A percentile compares a stretch with the other conserved stretches of the same genome.
These are phyloP conservation scores for Wickerhamomyces mucosus DNA, from an alignment of 805 yeast species.

Conservation along the genomic window DNA sequence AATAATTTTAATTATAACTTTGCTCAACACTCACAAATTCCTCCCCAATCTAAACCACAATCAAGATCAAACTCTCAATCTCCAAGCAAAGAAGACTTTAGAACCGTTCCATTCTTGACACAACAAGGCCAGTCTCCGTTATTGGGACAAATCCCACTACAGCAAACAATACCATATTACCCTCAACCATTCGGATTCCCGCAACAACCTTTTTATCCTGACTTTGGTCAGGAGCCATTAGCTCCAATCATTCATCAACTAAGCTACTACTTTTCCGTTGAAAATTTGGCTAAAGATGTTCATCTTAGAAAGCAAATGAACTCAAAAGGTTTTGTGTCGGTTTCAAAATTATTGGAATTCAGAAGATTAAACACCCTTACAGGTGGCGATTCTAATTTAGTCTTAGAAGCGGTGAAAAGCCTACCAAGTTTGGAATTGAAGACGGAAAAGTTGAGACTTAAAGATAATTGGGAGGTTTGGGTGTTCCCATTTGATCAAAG, in stretches of 20 bases:
- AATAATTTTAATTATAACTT: background rate
- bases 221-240: no score
- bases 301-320: slow-evolving; percentile 78
- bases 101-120: slow-evolving; percentile 5
- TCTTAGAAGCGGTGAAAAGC: slow-evolving; percentile 9
- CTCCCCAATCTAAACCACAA: slow-evolving; percentile 2
- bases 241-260: slow-evolving; percentile 44
- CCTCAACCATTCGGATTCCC: slow-evolving; percentile 6
- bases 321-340: slow-evolving; percentile 60
- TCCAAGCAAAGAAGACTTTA: slow-evolving; percentile 9
- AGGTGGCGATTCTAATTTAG: slow-evolving; percentile 39
- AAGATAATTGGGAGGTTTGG: slow-evolving; percentile 54
- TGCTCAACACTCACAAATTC: slow-evolving; percentile 2
- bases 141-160: background rate
- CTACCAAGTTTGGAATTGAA: slow-evolving; percentile 21
- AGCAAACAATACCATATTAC: background rate
- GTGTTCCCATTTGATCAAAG: slow-evolving; percentile 46
- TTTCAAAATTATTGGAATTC: slow-evolving; percentile 55
- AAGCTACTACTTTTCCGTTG: slow-evolving; percentile 83
- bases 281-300: slow-evolving; percentile 76
- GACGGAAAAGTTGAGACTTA: slow-evolving; percentile 46
- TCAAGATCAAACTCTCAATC: slow-evolving; percentile 16
- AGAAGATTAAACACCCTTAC: slow-evolving; percentile 63
- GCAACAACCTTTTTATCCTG: slow-evolving; percentile 10
- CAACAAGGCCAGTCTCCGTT: background rate